Evolutionary conservation across 2,329 filamentous ascomycete genomes (phyloP), one percentile per base, ranked within the genome.

Genomic region (Claviceps purpurea): DNA sequence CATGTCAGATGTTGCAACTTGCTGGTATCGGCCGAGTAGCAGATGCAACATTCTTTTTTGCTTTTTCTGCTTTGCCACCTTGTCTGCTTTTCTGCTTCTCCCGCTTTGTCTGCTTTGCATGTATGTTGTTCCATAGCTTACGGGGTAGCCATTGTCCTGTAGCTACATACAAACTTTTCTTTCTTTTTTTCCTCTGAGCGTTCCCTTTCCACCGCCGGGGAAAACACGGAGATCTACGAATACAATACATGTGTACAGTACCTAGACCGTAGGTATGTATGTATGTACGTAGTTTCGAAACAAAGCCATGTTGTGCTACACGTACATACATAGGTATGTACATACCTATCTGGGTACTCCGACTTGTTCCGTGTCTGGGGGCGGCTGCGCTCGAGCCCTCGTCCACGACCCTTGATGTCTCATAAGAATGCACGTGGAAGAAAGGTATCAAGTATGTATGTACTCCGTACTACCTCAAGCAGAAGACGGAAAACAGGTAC

Each of bases 11-110:
- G 20, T 24, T 14, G 20, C 41, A 43, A 2, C 11, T 24, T 24
- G 41, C 41, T 24, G 41, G 20, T 43, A 43, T 43, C 41, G 41
- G 41, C 41, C 41, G 41, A 43, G 41, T 14, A 43, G 13, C 20
- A 13, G 13, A 22, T 14, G 20, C 13, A 43, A 20, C 20, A 13
- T 43, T 16, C 37, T 41, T 40, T 60, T 59, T 57, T 64, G 56
- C 56, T 56, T 49, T 20, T 18, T 44, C 8, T n/a, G 24, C 22
- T 26, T 44, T 44, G 40, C 26, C 3, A 6, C 26, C 10, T 30
- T 30, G 26, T 30, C 7, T 30, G 30, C 30, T 30, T 30, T 30
- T 24, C 22, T 24, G 22, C 22, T 18, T 18, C 18, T 18, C 18
- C 18, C 18, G 18, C 26, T 30, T 30, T 30, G 26, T 30, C 2